These are phyloP conservation scores for Leccinum subfulvum DNA, from an alignment of 1,284 basidiomycete species.

Conservation along the genomic window DNA sequence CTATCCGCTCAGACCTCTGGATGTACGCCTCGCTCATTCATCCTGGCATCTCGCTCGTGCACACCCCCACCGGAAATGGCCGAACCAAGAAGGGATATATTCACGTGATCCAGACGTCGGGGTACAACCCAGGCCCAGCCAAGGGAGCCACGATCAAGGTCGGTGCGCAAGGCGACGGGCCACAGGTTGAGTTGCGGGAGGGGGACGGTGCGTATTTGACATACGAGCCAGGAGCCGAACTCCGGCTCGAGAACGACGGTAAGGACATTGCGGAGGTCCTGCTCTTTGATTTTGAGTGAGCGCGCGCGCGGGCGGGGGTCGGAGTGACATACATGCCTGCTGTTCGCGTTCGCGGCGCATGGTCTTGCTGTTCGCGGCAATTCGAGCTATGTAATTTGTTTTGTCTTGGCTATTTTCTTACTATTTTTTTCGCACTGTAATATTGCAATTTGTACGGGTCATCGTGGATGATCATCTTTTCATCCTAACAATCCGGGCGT, in stretches of 20 bases:
- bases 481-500: constrained; percentile 2
- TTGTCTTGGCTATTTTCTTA: not conserved
- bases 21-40: constrained; percentile 69
- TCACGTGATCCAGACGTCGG: constrained; percentile 73
- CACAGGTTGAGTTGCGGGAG: constrained; percentile 44
- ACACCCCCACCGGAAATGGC: constrained; percentile 43
- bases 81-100: constrained; percentile 54
- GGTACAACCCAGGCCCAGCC: constrained; percentile 60
- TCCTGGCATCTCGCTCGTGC: constrained; percentile 50
- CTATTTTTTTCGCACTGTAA: constrained; percentile 2
- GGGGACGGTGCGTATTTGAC: constrained; percentile 74
- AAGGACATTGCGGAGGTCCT: constrained; percentile 63
- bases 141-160: constrained; percentile 52
- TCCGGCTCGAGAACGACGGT: constrained; percentile 61
- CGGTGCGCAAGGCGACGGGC: constrained; percentile 41
- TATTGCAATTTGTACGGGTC: not conserved
- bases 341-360: not conserved
- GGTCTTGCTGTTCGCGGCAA: not conserved
- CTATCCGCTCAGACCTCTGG: constrained; percentile 62
- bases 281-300: constrained; percentile 69
- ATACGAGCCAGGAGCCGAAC: constrained; percentile 42
- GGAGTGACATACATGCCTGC: not conserved
- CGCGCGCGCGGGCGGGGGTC: not conserved
- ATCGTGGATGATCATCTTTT: constrained; percentile 4
- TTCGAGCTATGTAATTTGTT: not conserved